Base-by-base conservation (phyloP, 1,284 basidiomycete species). In the Ustilago bromivora region DNA sequence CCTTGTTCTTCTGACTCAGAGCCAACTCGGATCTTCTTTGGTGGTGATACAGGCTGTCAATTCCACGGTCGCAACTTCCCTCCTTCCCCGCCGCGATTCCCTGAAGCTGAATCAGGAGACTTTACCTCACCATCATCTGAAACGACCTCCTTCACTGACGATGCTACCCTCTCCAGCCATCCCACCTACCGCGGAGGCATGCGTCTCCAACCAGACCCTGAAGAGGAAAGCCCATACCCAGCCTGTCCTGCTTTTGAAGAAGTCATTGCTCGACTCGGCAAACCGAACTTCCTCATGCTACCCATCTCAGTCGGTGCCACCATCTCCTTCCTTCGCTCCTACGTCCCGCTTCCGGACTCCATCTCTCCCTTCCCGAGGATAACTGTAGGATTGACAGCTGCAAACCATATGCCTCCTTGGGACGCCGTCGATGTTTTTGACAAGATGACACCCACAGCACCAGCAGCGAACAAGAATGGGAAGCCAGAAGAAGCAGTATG, bases 291-390 rank as follows among this genome's bases (percentile, higher is more conserved):
- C 32, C 51, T 73, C 34, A 71, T 85, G 63, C 76, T 85, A 6
- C 84, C 84, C 32, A 78, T 85, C 61, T 74, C 76, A n/a, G 83
- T 85, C 2, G 84, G 84, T 19, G 83, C 84, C 8, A 84, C 84
- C 31, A 76, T 83, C 57, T 80, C 78, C 0, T 85, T 82, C 43
- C 19, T 85, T 4, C 80, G 83, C 17, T 77, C 74, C 3, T 84
- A 81, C 57, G 73, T 84, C 11, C 79, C 76, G 4, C 57, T 84
- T 10, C 74, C 80, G 2, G 76, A 78, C 51, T 57, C 68, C 56
- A 60, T 75, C 49, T 77, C 70, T 5, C 82, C 84, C 1, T 63
- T 85, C 35, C 84, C 84, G 1, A 63, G 73, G 19, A 66, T 84
- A 35, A 61, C 66, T 31, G 53, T 69, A 2, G 82, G 83, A 1